Base-by-base conservation (phyloP, 306 rosid species). In the Herpetospermum pedunculosum region DNA sequence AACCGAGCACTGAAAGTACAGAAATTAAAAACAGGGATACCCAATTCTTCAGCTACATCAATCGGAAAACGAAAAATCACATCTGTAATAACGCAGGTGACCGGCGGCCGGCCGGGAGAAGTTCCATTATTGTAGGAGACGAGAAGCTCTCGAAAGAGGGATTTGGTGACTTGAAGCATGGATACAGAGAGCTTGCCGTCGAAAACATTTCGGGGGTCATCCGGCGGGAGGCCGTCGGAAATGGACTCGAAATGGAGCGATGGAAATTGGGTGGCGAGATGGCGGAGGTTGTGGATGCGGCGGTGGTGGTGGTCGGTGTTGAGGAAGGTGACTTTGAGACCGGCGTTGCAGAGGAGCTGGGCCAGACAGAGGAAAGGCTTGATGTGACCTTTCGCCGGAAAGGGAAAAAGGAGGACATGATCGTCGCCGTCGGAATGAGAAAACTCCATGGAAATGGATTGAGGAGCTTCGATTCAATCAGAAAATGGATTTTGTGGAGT, bases 281-380 rank as follows among this genome's bases (percentile, higher is more conserved):
- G 75, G 30, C 26, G 29, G 77, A 81, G 85, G 15, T 76, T 67
- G 26, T 75, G 30, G 72, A 65, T 23, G 9, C 1, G 10, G 1
- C 11, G 43, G 78, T 85, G 84, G 62, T 75, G 60, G 70, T 62
- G 50, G 1, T 82, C 55, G 13, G 88, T 84, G 82, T 76, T 86
- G 73, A 88, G 83, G 19, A 86, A 82, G 30, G 87, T 88, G 46
- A 88, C 77, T 2, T 72, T 78, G 44, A 88, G 14, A 35, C 73
- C 34, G 5, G 65, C 46, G 9, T 77, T 62, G 19, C 53, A 71
- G 3, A 88, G 83, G 48, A 88, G 85, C 74, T 85, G 78, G 0
- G 88, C 90, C 0, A 88, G 76, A 26, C 76, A 81, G 7, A 85
- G 81, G 84, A 82, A 85, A 46, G 87, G 69, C 9, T 68, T 76